Evolutionary conservation across 106 monocot genomes (phyloP), one percentile per base, ranked within the genome.

Genomic region (Dendrobium catenatum): DNA sequence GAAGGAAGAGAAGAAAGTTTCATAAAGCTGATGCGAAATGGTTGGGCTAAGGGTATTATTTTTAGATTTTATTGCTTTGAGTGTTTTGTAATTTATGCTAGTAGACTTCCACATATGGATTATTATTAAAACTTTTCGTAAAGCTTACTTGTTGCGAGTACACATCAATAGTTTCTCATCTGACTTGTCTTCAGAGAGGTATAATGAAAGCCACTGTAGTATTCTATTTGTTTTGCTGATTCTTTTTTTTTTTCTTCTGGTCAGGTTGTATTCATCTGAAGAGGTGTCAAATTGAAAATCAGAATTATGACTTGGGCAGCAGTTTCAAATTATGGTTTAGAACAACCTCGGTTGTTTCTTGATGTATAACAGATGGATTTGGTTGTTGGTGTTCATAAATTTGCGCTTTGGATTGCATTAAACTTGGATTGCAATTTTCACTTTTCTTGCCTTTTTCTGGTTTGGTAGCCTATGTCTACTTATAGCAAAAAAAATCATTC

Each of bases 401-500:
- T 73, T 73, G 13, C 16, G 33, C 41, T 73, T 18, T 73, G 5
- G 29, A 73, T 3, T 5, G 15, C 15, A 9, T 40, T 19, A 73
- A 73, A 42, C 37, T 19, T 73, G 73, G 18, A 42, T 40, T 73
- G 33, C 41, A 73, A 41, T 40, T 41, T 3, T 74, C 13, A 68
- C 42, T n/a, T 6, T 17, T 44, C 20, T 74, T 44, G 41, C 5
- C 8, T 51, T 15, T 16, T 15, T 3, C 33, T 72, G 40, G 42
- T 74, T 74, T 74, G 43, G n/a, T 10, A 70, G 6, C 40, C 77
- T 54, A 75, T 88, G 55, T 77, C 80, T 77, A 33, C 44, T 81
- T 81, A 83, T 56, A 81, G 76, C 19, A 76, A 81, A n/a, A 79
- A 80, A n/a, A 70, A 75, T 24, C 78, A 79, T 61, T 2, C 79